A percentile compares a stretch with the other conserved stretches of the same genome.
Conservation (phyloP, 305 asterid species). For the Petunia hybrid region DNA sequence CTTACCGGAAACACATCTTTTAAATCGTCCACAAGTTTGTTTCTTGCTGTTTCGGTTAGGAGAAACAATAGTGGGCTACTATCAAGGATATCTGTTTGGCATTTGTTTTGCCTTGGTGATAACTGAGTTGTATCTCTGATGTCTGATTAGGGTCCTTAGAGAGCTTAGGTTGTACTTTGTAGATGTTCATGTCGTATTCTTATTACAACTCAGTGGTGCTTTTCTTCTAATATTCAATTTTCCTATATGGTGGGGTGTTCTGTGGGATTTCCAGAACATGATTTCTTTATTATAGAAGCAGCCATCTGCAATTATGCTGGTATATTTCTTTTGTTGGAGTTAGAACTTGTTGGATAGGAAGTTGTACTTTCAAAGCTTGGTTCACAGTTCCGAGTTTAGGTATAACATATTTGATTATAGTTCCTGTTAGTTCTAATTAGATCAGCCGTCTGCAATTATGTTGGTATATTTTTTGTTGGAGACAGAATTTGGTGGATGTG, state of each 20-base stretch:
- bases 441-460: not conserved
- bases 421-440: not conserved
- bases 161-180: not conserved
- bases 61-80: not conserved
- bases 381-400: not conserved
- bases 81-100: constrained; percentile 12
- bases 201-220: not conserved
- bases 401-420: not conserved
- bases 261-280: not conserved
- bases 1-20: not conserved
- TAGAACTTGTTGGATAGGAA: not conserved
- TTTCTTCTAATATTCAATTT: not conserved
- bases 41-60: not conserved
- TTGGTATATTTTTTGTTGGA: not conserved
- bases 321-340: not conserved
- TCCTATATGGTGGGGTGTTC: not conserved
- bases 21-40: constrained; percentile 11
- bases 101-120: not conserved
- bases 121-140: not conserved
- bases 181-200: not conserved
- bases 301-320: not conserved
- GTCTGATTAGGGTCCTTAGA: not conserved
- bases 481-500: not conserved
- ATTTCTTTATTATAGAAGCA: not conserved
- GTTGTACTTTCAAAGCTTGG: constrained; percentile 12